Evolutionary conservation across 495 filamentous ascomycete genomes (phyloP).

Genomic region (Penicillium cinerascens): DNA sequence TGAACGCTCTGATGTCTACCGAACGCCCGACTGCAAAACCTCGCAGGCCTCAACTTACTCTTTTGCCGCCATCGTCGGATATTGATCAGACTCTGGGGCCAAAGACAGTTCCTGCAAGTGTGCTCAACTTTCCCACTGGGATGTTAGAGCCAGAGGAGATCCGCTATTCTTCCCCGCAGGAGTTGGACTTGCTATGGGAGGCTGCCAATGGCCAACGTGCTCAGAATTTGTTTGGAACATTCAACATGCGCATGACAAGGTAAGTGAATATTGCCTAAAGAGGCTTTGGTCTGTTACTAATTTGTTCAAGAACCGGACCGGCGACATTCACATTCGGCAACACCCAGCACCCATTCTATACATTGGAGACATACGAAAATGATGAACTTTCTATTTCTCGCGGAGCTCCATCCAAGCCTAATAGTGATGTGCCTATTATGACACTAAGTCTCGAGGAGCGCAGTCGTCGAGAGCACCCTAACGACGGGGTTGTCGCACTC

Average conservation of each 20-base stretch:
- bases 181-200: conserved; percentile 50
- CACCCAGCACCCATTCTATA: conserved; percentile 43
- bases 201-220: conserved; percentile 52
- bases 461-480: conserved; percentile 52
- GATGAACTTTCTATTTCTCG: conserved; percentile 40
- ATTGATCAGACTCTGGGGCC: conserved; percentile 41
- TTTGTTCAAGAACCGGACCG: conserved; percentile 26
- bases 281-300: conserved; percentile 12
- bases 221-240: conserved; percentile 33
- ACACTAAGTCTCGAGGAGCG: conserved; percentile 57
- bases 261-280: conserved; percentile 6
- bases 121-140: conserved; percentile 43
- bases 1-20: conserved; percentile 55
- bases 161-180: conserved; percentile 40
- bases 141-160: conserved; percentile 32
- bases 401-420: conserved; percentile 33
- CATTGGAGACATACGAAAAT: conserved; percentile 40
- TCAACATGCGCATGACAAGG: conserved; percentile 46
- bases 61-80: conserved; percentile 28
- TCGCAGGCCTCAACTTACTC: conserved; percentile 36
- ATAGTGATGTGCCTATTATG: conserved; percentile 48
- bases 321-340: conserved; percentile 41
- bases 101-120: conserved; percentile 46
- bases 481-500: conserved; percentile 69
- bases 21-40: conserved; percentile 35